A percentile compares a stretch with the other conserved stretches of the same genome.
phyloP scores from a whole-genome alignment of 257 asterid genomes.

The Capsicum pubescens region DNA sequence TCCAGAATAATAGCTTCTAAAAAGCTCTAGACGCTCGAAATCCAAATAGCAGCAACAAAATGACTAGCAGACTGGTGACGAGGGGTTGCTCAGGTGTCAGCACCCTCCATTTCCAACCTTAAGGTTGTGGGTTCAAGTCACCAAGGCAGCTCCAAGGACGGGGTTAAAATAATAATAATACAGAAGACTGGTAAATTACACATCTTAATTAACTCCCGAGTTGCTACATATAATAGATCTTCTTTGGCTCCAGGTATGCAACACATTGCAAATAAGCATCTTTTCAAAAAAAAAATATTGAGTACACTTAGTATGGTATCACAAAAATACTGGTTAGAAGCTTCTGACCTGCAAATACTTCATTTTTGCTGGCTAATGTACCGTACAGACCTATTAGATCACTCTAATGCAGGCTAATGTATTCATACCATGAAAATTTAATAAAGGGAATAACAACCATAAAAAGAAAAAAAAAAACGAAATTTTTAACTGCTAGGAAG shows the following conservation, averaged over 20 bases:
- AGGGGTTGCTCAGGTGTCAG: no score
- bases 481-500: background rate
- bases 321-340: background rate
- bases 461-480: background rate
- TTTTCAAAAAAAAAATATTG: background rate
- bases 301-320: slow-evolving; percentile 8
- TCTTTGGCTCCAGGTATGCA: background rate
- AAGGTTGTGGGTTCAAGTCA: no score
- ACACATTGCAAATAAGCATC: background rate
- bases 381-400: background rate
- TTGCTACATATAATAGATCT: background rate
- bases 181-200: slow-evolving; percentile 4
- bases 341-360: slow-evolving; percentile 1
- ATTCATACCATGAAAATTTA: background rate
- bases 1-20: background rate
- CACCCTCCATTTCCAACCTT: no score
- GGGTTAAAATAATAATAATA: no score
- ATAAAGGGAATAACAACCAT: background rate
- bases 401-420: background rate
- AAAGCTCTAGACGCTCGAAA: background rate
- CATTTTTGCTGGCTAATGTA: background rate
- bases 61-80: background rate
- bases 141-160: no score
- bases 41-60: background rate
- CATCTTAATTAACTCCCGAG: background rate